A percentile compares a stretch with the other conserved stretches of the same genome.
Evolutionary conservation across 257 asterid species (phyloP).

Genomic region (Fraxinus americana): DNA sequence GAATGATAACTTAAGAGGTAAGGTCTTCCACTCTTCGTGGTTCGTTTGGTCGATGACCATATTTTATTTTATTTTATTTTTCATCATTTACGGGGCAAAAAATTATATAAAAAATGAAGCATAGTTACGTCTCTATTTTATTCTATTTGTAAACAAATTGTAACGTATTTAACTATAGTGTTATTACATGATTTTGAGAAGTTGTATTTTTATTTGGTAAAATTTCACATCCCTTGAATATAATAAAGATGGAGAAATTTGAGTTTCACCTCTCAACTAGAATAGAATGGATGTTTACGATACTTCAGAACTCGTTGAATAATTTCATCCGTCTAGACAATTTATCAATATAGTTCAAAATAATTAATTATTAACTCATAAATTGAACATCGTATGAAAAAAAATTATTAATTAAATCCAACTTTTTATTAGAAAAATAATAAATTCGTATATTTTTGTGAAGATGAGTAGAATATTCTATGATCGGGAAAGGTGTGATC

Average conservation of each 20-base stretch:
- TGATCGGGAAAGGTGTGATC: neutral
- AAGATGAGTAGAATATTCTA: slow-evolving; percentile 6
- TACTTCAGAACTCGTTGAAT: too few relatives aligned
- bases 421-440: neutral
- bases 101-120: neutral
- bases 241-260: too few relatives aligned
- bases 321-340: too few relatives aligned
- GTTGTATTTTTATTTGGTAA: neutral
- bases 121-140: neutral
- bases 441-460: neutral
- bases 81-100: neutral
- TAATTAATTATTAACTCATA: too few relatives aligned
- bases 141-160: too few relatives aligned
- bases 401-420: neutral
- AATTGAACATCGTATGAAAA: too few relatives aligned
- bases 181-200: neutral
- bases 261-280: neutral
- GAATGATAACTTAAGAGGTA: slow-evolving; percentile 25
- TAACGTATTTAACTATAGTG: too few relatives aligned
- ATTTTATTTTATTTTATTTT: neutral
- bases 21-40: neutral
- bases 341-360: too few relatives aligned
- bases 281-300: too few relatives aligned
- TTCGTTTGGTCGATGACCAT: slow-evolving; percentile 16
- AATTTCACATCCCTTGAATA: neutral